A percentile compares a stretch with the other conserved stretches of the same genome.
phyloP scores from a whole-genome alignment of 2,329 filamentous ascomycete species.

The Hortaea werneckii region DNA sequence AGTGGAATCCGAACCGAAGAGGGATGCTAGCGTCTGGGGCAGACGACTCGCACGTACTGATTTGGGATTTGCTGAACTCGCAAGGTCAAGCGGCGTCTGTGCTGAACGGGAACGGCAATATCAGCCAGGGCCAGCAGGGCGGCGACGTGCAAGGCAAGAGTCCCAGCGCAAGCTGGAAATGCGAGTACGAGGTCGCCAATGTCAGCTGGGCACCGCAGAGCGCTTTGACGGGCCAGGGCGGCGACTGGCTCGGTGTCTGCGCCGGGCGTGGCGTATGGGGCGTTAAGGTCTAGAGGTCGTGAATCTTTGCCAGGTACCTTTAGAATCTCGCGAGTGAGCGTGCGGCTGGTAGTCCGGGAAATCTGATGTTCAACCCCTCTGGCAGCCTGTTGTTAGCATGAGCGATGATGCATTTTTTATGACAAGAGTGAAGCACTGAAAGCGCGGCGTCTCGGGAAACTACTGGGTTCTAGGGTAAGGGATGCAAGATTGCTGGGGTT shows the following conservation, averaged over 20 bases:
- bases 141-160: slow-evolving; percentile 44
- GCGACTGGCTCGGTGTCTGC: slow-evolving; percentile 76
- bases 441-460: slow-evolving; percentile 1
- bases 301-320: background rate
- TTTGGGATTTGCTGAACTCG: slow-evolving; percentile 82
- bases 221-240: slow-evolving; percentile 55
- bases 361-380: too few relatives aligned
- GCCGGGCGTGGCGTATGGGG: slow-evolving; percentile 76
- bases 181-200: slow-evolving; percentile 79
- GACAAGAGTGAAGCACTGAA: background rate
- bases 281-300: slow-evolving; percentile 43
- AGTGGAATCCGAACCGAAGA: slow-evolving; percentile 83
- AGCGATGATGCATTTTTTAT: background rate
- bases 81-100: slow-evolving; percentile 32
- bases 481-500: too few relatives aligned
- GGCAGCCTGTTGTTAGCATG: background rate
- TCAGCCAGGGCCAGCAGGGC: slow-evolving; percentile 8
- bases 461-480: too few relatives aligned
- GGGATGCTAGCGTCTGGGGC: slow-evolving; percentile 84
- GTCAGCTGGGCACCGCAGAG: slow-evolving; percentile 73
- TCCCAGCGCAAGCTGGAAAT: slow-evolving; percentile 70
- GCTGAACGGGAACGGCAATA: slow-evolving; percentile 11
- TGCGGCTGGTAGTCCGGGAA: too few relatives aligned
- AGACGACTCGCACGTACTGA: slow-evolving; percentile 81
- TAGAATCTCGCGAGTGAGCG: too few relatives aligned